Conservation (phyloP, 331 rosid genomes). For the Stylosanthes scabra region DNA sequence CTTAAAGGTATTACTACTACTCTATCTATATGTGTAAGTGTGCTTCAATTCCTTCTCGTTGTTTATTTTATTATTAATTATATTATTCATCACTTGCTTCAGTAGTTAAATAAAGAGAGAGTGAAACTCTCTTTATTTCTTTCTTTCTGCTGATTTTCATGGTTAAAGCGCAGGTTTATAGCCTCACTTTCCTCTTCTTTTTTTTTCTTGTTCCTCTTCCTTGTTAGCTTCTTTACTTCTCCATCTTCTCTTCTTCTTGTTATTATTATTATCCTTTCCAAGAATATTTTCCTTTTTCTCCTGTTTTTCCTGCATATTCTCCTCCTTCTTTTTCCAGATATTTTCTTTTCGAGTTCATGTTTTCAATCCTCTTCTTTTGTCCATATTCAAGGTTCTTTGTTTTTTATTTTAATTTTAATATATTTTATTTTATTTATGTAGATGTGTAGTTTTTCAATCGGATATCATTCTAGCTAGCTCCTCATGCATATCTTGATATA, state of each 20-base stretch:
- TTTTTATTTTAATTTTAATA: constrained; percentile 2
- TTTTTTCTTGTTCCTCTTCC: no score
- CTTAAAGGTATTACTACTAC: constrained; percentile 59
- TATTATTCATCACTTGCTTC: no score
- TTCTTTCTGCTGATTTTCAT: constrained; percentile 50
- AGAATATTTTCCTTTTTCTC: constrained; percentile 5
- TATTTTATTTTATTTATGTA: not conserved
- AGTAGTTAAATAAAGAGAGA: constrained; percentile 62
- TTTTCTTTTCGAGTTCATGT: constrained; percentile 5
- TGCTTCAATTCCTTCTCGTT: constrained; percentile 57
- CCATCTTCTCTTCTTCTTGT: not conserved
- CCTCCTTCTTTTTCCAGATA: constrained; percentile 41
- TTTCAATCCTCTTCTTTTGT: constrained; percentile 22
- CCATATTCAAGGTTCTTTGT: constrained; percentile 3
- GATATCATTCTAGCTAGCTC: constrained; percentile 20
- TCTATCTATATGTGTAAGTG: constrained; percentile 44
- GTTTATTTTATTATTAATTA: no score
- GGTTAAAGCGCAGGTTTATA: constrained; percentile 80
- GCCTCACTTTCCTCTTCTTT: constrained; percentile 61
- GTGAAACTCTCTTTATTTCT: not conserved
- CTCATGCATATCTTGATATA: constrained; percentile 26
- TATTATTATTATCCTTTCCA: not conserved
- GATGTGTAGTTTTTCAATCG: constrained; percentile 33
- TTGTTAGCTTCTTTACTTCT: not conserved
- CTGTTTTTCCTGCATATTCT: constrained; percentile 35